These are phyloP conservation scores for Cucurbita argyrosperma DNA, from an alignment of 306 rosid species.

Conservation along the genomic window DNA sequence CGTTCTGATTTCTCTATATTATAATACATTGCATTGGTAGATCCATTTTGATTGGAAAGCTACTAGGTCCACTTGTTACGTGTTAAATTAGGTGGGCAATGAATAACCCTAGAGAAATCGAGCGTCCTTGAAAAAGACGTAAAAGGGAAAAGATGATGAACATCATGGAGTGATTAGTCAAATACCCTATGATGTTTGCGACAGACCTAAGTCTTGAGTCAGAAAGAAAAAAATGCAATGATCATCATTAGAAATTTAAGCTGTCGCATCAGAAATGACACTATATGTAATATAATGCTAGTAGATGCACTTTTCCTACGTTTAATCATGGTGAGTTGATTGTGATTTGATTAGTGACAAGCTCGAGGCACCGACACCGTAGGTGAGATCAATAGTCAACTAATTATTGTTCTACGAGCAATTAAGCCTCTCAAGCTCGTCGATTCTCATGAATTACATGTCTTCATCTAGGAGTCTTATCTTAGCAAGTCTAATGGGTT, in stretches of 20 bases:
- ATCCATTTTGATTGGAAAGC: neutral
- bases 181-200: neutral
- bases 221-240: neutral
- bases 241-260: neutral
- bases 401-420: neutral
- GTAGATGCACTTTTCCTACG: neutral
- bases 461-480: too few species aligned
- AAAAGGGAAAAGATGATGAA: neutral
- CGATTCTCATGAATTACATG: too few species aligned
- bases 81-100: neutral
- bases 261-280: neutral
- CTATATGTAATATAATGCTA: neutral
- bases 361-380: neutral
- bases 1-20: too few species aligned
- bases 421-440: too few species aligned
- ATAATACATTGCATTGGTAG: neutral
- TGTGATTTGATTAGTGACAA: neutral
- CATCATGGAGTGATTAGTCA: neutral
- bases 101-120: neutral
- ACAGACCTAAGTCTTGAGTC: neutral
- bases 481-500: neutral
- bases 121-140: neutral
- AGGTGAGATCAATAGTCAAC: neutral
- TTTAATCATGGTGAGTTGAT: neutral
- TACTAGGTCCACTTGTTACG: neutral